Evolutionary conservation across 768 basidiomycete species (phyloP), one percentile per base, ranked within the genome.

Genomic region (Auricularia cornea): DNA sequence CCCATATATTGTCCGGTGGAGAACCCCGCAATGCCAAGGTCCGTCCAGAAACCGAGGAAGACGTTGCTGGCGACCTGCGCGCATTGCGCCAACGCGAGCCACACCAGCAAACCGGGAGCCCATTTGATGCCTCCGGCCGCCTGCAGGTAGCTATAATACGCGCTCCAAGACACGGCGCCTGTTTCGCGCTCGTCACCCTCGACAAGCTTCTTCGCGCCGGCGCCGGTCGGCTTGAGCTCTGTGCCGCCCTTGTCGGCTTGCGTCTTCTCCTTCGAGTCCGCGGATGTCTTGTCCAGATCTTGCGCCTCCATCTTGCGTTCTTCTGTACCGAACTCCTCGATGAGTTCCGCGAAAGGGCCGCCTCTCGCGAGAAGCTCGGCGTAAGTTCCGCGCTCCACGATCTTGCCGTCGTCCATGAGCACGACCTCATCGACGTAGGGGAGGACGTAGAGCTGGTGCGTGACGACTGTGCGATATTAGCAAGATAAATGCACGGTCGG

Each of bases 1-100:
- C 70, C 87, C 83, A 92, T 91, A 71, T 92, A 92, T 33, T 85
- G 75, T 1, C 81, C 83, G 70, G 88, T 82, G 3, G 44, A 70
- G 69, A 89, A 87, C 2, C 83, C 80, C 5, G 68, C 63, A 18
- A 90, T 81, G 20, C 76, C 81, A 20, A 76, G 64, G 1, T 78
- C 77, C 0, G 85, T 85, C 89, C 89, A 92, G 67, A 86, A 89
- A 0, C 88, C 88, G 23, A 92, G 79, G 75, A 88, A 84, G 3
- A 92, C 71, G 33, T 81, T 86, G 66, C 83, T 86, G 0, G 80
- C 83, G 35, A 90, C 88, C 73, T 78, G 74, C n/a, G 83, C 76
- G 1, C 70, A 78, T 69, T 90, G 84, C 11, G 73, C 72, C 0
- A 87, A 59, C 3, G 78, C 66, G 6, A 87, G 70, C 18, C 85